Evolutionary conservation across 768 basidiomycete species (phyloP), one percentile per base, ranked within the genome.

Genomic region (Amanita molliuscula): DNA sequence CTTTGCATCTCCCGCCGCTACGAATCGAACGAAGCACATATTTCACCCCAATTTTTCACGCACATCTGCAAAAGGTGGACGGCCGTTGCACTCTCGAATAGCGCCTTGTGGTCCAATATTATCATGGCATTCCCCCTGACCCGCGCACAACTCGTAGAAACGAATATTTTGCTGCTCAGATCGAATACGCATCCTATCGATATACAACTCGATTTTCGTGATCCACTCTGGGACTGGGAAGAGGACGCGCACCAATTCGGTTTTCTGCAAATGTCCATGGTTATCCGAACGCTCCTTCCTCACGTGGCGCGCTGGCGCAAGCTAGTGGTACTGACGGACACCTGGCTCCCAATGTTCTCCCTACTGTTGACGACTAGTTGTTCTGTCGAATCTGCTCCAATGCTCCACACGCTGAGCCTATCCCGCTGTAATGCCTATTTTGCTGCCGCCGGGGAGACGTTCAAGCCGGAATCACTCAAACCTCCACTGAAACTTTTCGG

Each of bases 341-440:
- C 77, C 3, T 82, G 80, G 78, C 65, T 67, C 1, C 79, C 80
- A 9, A 73, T 81, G 10, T 74, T 71, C 55, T 64, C 69, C 7
- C 78, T 81, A 55, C 68, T 81, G 8, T 66, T 62, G 33, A 65
- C 62, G 48, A 70, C 74, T 3, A 61, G 58, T 9, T 43, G 41
- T 20, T 47, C 59, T 7, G 59, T 68, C 23, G 58, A 60, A 4
- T 56, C 64, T 1, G 62, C 65, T 0, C 72, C 73, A 1, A 54
- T 61, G 16, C 62, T 81, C 4, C 62, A 70, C 48, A 58, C 57
- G 2, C 56, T 81, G 28, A 66, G 66, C 3, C 66, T 81, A 1
- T 71, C 73, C 15, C 68, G 80, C 20, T 82, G 79, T 59, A 82
- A 81, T 56, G 76, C 74, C 4, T 82, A 74, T 61, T 73, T 78